Evolutionary conservation across 2,329 filamentous ascomycete genomes (phyloP), one percentile per base, ranked within the genome.

Genomic region (Aspergillus sp.): DNA sequence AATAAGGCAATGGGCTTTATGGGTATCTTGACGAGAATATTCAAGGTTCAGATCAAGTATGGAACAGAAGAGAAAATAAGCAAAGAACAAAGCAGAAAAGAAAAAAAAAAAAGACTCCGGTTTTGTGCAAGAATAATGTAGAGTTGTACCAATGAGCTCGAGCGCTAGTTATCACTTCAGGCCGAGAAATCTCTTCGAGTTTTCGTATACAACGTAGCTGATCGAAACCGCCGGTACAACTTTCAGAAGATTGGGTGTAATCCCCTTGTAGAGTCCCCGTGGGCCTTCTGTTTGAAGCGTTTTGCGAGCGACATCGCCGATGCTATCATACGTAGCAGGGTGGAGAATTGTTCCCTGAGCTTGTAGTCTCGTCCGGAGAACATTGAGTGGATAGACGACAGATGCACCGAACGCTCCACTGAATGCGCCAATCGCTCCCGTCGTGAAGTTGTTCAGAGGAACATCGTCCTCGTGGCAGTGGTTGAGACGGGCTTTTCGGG

Each of bases 191-290:
- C 78, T 81, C 75, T 95, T 95, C 47, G 87, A 83, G 63, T 93
- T 93, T 72, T 95, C 90, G 64, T 95, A 95, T 51, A 93, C 86
- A 61, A 95, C 82, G 76, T 93, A 95, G 47, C 89, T 90, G 65
- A 98, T 97, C 60, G 90, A 95, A 46, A 98, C 85, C 25, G 93
- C 90, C 2, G 93, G 93, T 7, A 93, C 90, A 32, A 98, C 93
- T 74, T 98, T 98, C 59, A 98, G 77, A 35, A 98, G 75, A 65
- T 97, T 98, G 4, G 93, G 93, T 38, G 91, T 95, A 55, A 97
- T 75, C 1, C 93, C 93, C 70, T 94, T 95, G 77, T 95, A 98
- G 49, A 98, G 75, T 2, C 93, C 93, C 50, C 87, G 79, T 33
- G 87, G 66, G 1, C 93, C 93, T 70, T 98, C 93, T 44, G 85